Conservation (phyloP, 768 basidiomycete genomes). For the Crassisporium funariophilum region DNA sequence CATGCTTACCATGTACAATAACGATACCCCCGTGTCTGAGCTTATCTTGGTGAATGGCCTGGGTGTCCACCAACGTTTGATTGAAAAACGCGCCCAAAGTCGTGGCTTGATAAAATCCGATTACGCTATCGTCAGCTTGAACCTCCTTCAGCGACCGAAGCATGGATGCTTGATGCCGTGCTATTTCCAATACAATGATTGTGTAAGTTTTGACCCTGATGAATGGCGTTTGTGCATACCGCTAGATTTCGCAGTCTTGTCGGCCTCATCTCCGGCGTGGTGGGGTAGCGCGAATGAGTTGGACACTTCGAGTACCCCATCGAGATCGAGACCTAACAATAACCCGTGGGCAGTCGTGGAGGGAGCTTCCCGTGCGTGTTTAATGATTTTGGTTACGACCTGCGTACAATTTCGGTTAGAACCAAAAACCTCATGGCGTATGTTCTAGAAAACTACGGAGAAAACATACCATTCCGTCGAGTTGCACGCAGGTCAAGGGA, state of each 20-base stretch:
- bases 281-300: conserved; percentile 87
- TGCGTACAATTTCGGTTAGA: conserved; percentile 36
- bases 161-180: conserved; percentile 84
- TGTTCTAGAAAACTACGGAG: no score
- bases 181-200: conserved; percentile 36
- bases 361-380: conserved; percentile 82
- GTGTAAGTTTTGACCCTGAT: conserved; percentile 1
- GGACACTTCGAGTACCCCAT: conserved; percentile 87
- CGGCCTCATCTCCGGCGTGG: conserved; percentile 74
- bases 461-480: conserved; percentile 77
- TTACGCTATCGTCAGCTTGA: conserved; percentile 86
- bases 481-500: conserved; percentile 73
- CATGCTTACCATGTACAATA: conserved; percentile 73
- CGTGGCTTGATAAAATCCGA: conserved; percentile 94
- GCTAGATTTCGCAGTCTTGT: conserved; percentile 74
- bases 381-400: conserved; percentile 93
- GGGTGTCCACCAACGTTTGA: conserved; percentile 78
- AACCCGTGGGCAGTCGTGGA: conserved; percentile 80
- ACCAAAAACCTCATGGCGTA: no score
- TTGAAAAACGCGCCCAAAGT: conserved; percentile 85
- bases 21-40: conserved; percentile 85
- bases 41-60: conserved; percentile 83
- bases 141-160: conserved; percentile 88
- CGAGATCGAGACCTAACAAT: conserved; percentile 88
- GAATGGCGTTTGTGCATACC: conserved; percentile 46